A percentile compares a stretch with the other conserved stretches of the same genome.
Evolutionary conservation across 2,329 filamentous ascomycete genomes (phyloP).

Genomic region (Arthrobotrys conoides): DNA sequence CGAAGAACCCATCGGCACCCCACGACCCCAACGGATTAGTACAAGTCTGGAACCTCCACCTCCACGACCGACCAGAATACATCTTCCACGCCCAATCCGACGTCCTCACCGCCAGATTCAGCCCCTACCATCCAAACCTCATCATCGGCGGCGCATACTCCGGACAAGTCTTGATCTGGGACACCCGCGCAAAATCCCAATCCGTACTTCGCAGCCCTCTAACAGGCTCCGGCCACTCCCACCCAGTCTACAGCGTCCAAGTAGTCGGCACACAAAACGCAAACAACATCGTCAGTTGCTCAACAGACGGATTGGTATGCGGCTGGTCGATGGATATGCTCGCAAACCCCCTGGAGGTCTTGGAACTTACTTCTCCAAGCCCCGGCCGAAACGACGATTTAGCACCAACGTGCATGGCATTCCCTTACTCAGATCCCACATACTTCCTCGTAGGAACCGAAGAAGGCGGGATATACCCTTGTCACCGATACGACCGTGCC

Average conservation of each 20-base stretch:
- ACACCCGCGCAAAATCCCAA: constrained; percentile 88
- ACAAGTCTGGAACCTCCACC: constrained; percentile 96
- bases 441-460: constrained; percentile 98
- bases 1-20: constrained; percentile 94
- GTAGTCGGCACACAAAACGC: constrained; percentile 98
- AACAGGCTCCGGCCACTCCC: constrained; percentile 93
- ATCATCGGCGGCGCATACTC: constrained; percentile 97
- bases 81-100: constrained; percentile 97
- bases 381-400: constrained; percentile 92
- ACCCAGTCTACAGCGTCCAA: constrained; percentile 94
- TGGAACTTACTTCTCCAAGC: constrained; percentile 84
- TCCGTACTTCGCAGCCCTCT: constrained; percentile 97
- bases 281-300: constrained; percentile 97
- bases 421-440: constrained; percentile 93
- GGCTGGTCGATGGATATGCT: constrained; percentile 99
- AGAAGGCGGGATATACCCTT: constrained; percentile 95
- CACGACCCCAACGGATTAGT: constrained; percentile 94
- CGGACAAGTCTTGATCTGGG: constrained; percentile 96
- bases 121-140: constrained; percentile 96
- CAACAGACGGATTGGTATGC: constrained; percentile 95
- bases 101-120: constrained; percentile 95
- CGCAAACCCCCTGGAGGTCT: constrained; percentile 92
- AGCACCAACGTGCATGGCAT: constrained; percentile 92
- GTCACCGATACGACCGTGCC: constrained; percentile 95
- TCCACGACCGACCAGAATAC: constrained; percentile 94